A percentile compares a stretch with the other conserved stretches of the same genome.
phyloP scores from a whole-genome alignment of 2,329 filamentous ascomycete species.

The Juglanconis juglandina region DNA sequence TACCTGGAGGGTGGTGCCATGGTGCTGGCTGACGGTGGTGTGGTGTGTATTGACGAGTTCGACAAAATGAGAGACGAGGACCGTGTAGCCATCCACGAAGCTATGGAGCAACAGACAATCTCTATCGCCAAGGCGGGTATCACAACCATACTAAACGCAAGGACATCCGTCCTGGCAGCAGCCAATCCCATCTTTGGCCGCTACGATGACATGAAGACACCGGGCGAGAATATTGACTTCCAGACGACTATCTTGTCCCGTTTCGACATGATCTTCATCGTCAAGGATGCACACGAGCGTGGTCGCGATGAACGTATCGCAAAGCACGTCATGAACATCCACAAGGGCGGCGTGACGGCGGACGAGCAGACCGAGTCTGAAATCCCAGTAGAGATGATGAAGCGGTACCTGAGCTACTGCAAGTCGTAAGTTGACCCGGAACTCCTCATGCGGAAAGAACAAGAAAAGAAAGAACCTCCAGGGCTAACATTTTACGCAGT shows the following conservation, averaged over 20 bases:
- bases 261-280: constrained; percentile 99
- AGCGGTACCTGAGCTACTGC: constrained; percentile 95
- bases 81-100: constrained; percentile 95
- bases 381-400: constrained; percentile 94
- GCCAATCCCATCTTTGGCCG: constrained; percentile 97
- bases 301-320: constrained; percentile 90
- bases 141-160: constrained; percentile 93
- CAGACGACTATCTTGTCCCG: constrained; percentile 96
- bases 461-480: not conserved
- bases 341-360: constrained; percentile 82
- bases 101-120: constrained; percentile 99
- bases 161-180: constrained; percentile 91
- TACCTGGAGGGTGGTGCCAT: constrained; percentile 98
- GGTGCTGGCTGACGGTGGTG: constrained; percentile 94
- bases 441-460: no score
- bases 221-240: constrained; percentile 98
- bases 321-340: constrained; percentile 94
- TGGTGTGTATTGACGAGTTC: constrained; percentile 98
- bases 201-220: constrained; percentile 96
- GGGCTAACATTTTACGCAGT: constrained; percentile 43
- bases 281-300: constrained; percentile 89
- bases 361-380: constrained; percentile 84
- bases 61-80: constrained; percentile 99
- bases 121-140: constrained; percentile 98
- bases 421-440: constrained; percentile 65